A percentile compares a stretch with the other conserved stretches of the same genome.
Conservation (phyloP, 345 rosid genomes). For the Geranium rotundifolium region DNA sequence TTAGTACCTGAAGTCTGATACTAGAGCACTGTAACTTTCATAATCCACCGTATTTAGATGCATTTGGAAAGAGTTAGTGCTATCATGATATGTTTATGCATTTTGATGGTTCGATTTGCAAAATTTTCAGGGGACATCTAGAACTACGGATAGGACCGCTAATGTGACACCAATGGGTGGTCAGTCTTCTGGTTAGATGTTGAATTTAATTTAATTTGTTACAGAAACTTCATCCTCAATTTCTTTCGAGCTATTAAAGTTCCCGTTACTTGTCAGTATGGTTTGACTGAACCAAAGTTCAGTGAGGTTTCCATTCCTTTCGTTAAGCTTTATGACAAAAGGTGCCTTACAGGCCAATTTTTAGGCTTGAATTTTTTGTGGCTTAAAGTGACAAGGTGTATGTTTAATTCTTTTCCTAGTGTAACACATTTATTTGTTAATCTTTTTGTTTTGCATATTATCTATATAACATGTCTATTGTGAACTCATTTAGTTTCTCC, state of each 20-base stretch:
- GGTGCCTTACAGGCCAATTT: background rate
- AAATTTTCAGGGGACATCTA: slow-evolving; percentile 32
- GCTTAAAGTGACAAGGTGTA: background rate
- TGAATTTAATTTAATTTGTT: background rate
- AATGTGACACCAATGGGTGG: slow-evolving; percentile 21
- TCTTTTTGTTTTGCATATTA: too few species aligned
- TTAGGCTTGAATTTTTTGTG: too few species aligned
- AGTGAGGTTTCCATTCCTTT: background rate
- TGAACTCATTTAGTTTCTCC: background rate
- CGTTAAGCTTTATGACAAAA: background rate
- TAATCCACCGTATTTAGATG: too few species aligned
- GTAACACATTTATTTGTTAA: too few species aligned
- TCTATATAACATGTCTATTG: too few species aligned
- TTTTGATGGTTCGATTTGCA: too few species aligned
- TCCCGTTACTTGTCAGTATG: background rate
- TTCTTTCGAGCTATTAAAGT: background rate
- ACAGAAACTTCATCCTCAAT: background rate
- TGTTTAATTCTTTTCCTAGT: too few species aligned
- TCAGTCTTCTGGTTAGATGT: slow-evolving; percentile 51
- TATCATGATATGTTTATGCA: too few species aligned
- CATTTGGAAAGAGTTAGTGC: too few species aligned
- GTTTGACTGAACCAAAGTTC: background rate
- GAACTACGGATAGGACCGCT: slow-evolving; percentile 30
- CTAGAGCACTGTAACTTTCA: too few species aligned
- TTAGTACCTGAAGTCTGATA: too few species aligned